Base-by-base conservation (phyloP, 75 land plant genomes). In the Larix kaempferi region DNA sequence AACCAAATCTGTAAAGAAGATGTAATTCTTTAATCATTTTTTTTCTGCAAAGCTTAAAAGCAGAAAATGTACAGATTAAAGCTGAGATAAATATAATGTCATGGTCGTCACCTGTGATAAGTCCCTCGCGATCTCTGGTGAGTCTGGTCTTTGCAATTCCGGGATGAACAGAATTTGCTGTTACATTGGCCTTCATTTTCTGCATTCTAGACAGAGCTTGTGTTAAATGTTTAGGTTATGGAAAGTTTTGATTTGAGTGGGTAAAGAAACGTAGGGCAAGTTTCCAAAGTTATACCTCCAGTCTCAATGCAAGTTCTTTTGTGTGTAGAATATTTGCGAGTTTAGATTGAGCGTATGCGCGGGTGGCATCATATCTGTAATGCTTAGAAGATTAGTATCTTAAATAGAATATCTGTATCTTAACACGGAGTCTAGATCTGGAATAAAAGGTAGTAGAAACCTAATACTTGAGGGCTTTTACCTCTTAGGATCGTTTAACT, bases 91-190 rank as follows among this genome's bases (percentile, higher is more conserved):
- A 22, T 21, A 60, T n/a, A n/a, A n/a, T 10, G 77, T 13, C 33
- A 29, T 73, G 5, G 10, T 49, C n/a, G 3, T 83, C 22, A 90
- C 94, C 90, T 78, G 91, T 93, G 66, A 87, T 14, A 39, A 86
- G 25, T 35, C 89, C 90, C 74, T 88, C 89, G 17, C 87, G 84
- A 23, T 90, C 89, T 58, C 95, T 79, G 52, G 92, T 88, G 56
- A 93, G 88, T 35, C 89, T 80, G 15, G 98, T 95, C 22, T 83
- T 81, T 4, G 89, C 91, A 6, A 91, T 78, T 0, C 98, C 98
- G 5, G 98, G 98, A 81, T 95, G 95, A 49, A 95, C 91, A 41
- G 95, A 86, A 73, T 95, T 95, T 19, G 78, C 91, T 0, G 91
- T 93, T 61, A 95, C 91, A 57, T 90, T 87, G 11, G 88, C 91